Base-by-base conservation (phyloP, 2,329 filamentous ascomycete species). In the Fusarium sterilihyphosum region DNA sequence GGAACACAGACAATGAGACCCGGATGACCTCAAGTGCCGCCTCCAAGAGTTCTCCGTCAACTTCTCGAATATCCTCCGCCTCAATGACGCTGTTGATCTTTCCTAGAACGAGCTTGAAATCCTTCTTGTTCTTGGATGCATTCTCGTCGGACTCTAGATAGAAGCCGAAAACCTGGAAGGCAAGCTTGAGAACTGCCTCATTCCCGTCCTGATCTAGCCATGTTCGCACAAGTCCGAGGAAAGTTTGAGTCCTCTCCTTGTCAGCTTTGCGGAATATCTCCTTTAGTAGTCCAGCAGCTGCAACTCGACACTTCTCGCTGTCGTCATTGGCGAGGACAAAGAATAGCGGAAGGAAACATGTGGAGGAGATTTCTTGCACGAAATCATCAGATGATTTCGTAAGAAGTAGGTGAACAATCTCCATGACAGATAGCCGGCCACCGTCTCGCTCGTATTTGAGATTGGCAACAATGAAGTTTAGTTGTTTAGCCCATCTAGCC, bases 341-440 rank as follows among this genome's bases (percentile, higher is more conserved):
- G 58, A 98, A 91, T 11, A 99, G 83, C 0, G 95, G 95, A 29
- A 97, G 88, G 84, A 98, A 99, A 80, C 95, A 94, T 26, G 91
- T 93, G 4, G 90, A 90, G 1, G 94, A 88, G 40, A 98, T 89
- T 74, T 98, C 93, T 80, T 97, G 94, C 13, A 95, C 90, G 52
- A 95, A 90, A 33, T 95, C 93, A 44, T 94, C 90, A 1, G 93
- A 92, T 9, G 95, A 92, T 83, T 98, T 98, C 73, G 90, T 91
- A 29, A 98, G 86, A n/a, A 99, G 86, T 49, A 95, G 87, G 79
- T 98, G 92, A 52, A 98, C 88, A 7, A 96, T 91, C 83, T 99
- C 96, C 90, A 99, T 94, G 35, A 98, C 94, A 2, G 95, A 98
- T 70, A 98, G 88, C 43, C 97, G 90, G 35, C 96, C 96, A 69